A percentile compares a stretch with the other conserved stretches of the same genome.
phyloP scores from a whole-genome alignment of 768 basidiomycete genomes.

The Hysterangium stoloniferum region DNA sequence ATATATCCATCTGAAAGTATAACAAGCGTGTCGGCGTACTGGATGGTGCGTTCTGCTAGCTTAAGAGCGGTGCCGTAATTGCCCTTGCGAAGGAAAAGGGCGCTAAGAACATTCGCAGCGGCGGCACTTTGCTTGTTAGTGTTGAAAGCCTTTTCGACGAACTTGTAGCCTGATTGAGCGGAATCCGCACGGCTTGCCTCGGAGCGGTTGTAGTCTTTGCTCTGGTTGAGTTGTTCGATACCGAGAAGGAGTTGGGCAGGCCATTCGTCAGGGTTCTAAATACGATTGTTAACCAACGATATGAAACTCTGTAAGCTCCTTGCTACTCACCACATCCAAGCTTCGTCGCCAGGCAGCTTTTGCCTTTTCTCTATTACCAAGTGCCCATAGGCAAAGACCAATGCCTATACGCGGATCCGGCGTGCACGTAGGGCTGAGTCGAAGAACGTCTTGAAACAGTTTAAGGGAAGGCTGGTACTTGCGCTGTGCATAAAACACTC shows the following conservation, averaged over 20 bases:
- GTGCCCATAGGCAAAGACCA: slow-evolving; percentile 86
- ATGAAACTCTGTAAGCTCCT: neutral
- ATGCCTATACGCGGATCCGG: slow-evolving; percentile 97
- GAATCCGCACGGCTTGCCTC: slow-evolving; percentile 56
- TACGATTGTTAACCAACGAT: neutral
- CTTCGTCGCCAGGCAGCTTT: slow-evolving; percentile 88
- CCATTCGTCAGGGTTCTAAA: slow-evolving; percentile 71
- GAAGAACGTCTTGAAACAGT: slow-evolving; percentile 78
- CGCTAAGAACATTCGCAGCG: slow-evolving; percentile 77
- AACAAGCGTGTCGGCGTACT: slow-evolving; percentile 84
- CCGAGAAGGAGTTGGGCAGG: slow-evolving; percentile 78
- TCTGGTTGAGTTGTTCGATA: slow-evolving; percentile 77
- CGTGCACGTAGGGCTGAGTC: slow-evolving; percentile 64
- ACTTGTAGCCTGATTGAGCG: slow-evolving; percentile 58
- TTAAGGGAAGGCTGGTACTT: slow-evolving; percentile 75
- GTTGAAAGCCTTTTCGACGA: slow-evolving; percentile 75
- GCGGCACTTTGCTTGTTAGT: slow-evolving; percentile 65
- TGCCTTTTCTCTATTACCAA: slow-evolving; percentile 77
- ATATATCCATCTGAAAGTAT: slow-evolving; percentile 83
- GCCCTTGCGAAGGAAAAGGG: slow-evolving; percentile 68
- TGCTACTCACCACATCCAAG: slow-evolving; percentile 65
- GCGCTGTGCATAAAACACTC: slow-evolving; percentile 75
- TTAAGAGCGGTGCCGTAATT: slow-evolving; percentile 71
- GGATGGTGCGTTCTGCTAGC: slow-evolving; percentile 87
- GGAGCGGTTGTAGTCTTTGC: slow-evolving; percentile 58